Evolutionary conservation across 176 grass and related monocot species (phyloP).

Genomic region (Phoenix roebelenii): DNA sequence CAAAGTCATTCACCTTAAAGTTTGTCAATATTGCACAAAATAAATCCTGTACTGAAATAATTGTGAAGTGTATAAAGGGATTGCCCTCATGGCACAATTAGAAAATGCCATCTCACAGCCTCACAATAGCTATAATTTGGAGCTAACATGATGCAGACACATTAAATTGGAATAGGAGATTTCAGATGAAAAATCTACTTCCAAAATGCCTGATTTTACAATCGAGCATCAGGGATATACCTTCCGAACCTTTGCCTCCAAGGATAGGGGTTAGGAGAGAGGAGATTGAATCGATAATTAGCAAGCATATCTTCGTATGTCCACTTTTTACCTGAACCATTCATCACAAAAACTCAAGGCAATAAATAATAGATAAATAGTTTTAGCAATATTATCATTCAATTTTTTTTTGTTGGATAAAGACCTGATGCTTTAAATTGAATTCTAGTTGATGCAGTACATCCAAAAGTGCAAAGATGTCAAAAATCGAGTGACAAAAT

Average conservation of each 20-base stretch:
- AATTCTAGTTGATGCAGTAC: slow-evolving; percentile 55
- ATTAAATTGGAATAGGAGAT: too few species aligned
- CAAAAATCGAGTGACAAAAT: slow-evolving; percentile 59
- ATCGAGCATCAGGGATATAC: slow-evolving; percentile 30
- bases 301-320: slow-evolving; percentile 45
- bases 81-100: too few species aligned
- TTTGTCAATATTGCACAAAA: too few species aligned
- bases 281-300: slow-evolving; percentile 88
- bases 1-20: too few species aligned
- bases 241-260: slow-evolving; percentile 72
- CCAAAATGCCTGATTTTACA: too few species aligned
- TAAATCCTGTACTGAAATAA: too few species aligned
- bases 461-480: slow-evolving; percentile 84
- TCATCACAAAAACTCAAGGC: slow-evolving; percentile 6
- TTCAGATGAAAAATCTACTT: too few species aligned
- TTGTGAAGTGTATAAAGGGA: too few species aligned
- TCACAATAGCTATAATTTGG: too few species aligned
- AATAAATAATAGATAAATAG: not conserved
- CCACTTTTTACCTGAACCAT: slow-evolving; percentile 35
- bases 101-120: too few species aligned
- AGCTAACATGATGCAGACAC: too few species aligned
- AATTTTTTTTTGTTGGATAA: slow-evolving; percentile 1
- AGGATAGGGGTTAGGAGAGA: slow-evolving; percentile 68
- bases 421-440: slow-evolving; percentile 46
- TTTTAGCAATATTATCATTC: not conserved